These are phyloP conservation scores for Monsonia emarginata DNA, from an alignment of 441 rosid genomes.

Conservation along the genomic window DNA sequence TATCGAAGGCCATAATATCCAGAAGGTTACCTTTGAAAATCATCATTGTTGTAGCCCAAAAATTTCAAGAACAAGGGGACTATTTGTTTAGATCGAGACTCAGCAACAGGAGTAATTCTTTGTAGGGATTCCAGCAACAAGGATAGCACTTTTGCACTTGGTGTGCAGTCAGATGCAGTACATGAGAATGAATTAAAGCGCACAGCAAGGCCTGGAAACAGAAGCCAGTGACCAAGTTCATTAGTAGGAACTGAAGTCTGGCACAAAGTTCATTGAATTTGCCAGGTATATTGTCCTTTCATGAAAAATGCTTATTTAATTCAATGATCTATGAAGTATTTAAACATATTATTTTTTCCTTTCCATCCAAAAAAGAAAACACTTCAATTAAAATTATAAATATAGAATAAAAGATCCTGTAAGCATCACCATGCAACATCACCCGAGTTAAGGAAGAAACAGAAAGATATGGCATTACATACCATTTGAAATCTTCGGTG, in stretches of 20 bases:
- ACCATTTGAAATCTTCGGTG: slow-evolving; percentile 40
- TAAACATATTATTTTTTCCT: not conserved
- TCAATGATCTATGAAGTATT: not conserved
- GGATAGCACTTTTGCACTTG: slow-evolving; percentile 38
- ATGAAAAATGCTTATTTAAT: not conserved
- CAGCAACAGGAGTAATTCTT: slow-evolving; percentile 50
- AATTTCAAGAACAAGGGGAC: slow-evolving; percentile 63
- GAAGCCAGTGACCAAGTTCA: slow-evolving; percentile 13
- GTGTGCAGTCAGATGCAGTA: slow-evolving; percentile 50
- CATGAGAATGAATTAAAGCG: slow-evolving; percentile 38
- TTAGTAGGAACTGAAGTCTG: not conserved
- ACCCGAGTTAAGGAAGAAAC: not conserved
- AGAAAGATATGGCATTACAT: slow-evolving; percentile 16
- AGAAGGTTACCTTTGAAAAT: slow-evolving; percentile 45
- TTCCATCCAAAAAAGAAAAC: not conserved
- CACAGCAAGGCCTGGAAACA: slow-evolving; percentile 50
- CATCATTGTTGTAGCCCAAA: slow-evolving; percentile 56
- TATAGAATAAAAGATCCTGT: not conserved
- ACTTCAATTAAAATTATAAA: not conserved
- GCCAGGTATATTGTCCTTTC: not conserved
- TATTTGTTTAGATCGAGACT: slow-evolving; percentile 62
- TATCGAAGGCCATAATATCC: slow-evolving; percentile 5
- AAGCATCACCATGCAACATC: slow-evolving; percentile 1
- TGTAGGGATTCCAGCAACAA: slow-evolving; percentile 67
- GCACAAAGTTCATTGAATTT: not conserved